phyloP scores from a whole-genome alignment of 352 stramenopile species.

The Chrysophaeum taylorii region DNA sequence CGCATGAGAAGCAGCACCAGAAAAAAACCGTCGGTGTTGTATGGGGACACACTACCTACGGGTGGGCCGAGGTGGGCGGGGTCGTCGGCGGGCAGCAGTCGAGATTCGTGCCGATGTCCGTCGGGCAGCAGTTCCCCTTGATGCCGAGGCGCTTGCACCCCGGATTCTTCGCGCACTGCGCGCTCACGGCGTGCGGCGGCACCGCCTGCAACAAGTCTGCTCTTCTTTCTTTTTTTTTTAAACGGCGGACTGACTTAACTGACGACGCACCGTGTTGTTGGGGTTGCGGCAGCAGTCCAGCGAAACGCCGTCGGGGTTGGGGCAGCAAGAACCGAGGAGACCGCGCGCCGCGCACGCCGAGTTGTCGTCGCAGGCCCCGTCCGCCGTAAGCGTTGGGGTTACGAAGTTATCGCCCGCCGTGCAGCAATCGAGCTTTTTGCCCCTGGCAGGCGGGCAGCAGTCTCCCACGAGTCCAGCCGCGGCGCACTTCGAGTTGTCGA shows the following conservation, averaged over 20 bases:
- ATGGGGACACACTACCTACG: too few relatives aligned
- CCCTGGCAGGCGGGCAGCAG: background rate
- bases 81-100: slow-evolving; percentile 6
- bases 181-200: background rate
- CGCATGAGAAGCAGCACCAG: too few relatives aligned
- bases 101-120: slow-evolving; percentile 11
- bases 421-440: background rate
- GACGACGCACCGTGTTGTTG: background rate
- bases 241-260: too few relatives aligned
- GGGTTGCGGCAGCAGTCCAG: slow-evolving; percentile 34
- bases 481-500: background rate
- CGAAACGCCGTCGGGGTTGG: slow-evolving; percentile 30
- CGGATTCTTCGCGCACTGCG: slow-evolving; percentile 13
- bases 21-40: too few relatives aligned
- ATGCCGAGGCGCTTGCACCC: slow-evolving; percentile 27
- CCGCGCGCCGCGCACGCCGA: background rate
- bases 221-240: too few relatives aligned
- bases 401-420: background rate
- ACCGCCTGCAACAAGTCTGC: too few relatives aligned
- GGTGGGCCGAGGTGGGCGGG: too few relatives aligned
- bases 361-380: slow-evolving; percentile 3
- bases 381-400: background rate
- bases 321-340: slow-evolving; percentile 33
- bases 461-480: background rate
- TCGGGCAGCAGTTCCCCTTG: slow-evolving; percentile 21